Base-by-base conservation (phyloP, 257 asterid species). In the Plantago elongata region DNA sequence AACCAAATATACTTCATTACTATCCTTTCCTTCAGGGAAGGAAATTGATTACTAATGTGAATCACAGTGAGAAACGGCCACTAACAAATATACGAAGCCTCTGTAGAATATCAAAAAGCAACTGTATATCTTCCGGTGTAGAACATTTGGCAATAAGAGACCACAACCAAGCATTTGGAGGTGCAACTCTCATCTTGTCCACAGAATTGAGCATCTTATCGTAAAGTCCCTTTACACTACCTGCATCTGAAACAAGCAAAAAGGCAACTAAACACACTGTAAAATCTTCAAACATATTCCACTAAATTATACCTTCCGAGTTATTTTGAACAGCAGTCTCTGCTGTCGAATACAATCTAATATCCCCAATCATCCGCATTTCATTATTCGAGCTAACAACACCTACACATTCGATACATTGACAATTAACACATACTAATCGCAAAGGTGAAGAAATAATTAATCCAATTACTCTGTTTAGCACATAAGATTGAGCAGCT, bases 121-220 rank as follows among this genome's bases (percentile, higher is more conserved):
- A 90, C 78, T 78, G 71, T 65, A 85, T 81, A 79, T 93, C 96
- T 70, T 89, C 92, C 9, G 29, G 54, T 38, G 73, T 77, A 37
- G 87, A 82, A 70, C 95, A 87, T 69, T 79, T 78, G 61, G 76
- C 80, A 60, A 89, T 49, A 45, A 93, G 85, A 15, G 90, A 79
- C 97, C 95, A 81, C 74, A 93, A 69, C 89, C 77, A 82, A 51
- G 92, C 83, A 75, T 93, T 93, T 11, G 97, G 97, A 57, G 99
- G 96, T 11, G 99, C 99, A 16, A 84, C 74, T 72, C 81, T 83
- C 62, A 54, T 83, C 63, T 81, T 85, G 13, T 62, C 65, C 43
- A 85, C 75, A 16, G 79, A 76, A 63, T 83, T 73, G 68, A 87
- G 68, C 55, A 93, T 74, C 75, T 87, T 87, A 54, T 83, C 94